These are phyloP conservation scores for Rosellinia necatrix DNA, from an alignment of 2,329 filamentous ascomycete genomes.

Conservation along the genomic window DNA sequence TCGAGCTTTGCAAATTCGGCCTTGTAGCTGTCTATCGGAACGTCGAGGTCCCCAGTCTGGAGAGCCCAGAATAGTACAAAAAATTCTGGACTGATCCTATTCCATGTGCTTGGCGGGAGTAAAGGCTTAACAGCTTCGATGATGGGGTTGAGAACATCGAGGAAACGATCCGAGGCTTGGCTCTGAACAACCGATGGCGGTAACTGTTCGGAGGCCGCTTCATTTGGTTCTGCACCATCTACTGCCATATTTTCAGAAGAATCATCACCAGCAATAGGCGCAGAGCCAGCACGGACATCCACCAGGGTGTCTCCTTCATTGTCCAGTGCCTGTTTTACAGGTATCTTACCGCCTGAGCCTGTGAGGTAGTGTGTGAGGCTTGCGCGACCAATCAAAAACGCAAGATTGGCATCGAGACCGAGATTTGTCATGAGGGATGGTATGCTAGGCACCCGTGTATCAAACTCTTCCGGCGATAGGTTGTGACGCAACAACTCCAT, in stretches of 20 bases:
- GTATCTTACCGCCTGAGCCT: constrained; percentile 43
- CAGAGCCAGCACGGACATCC: constrained; percentile 43
- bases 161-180: constrained; percentile 56
- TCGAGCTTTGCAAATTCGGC: constrained; percentile 72
- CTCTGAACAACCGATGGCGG: constrained; percentile 37
- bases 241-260: constrained; percentile 40
- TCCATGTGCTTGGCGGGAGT: constrained; percentile 67
- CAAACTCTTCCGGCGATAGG: constrained; percentile 75
- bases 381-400: constrained; percentile 80
- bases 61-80: constrained; percentile 93
- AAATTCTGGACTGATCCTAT: constrained; percentile 76
- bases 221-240: constrained; percentile 38
- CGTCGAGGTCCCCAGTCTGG: constrained; percentile 77
- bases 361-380: constrained; percentile 72
- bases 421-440: constrained; percentile 75
- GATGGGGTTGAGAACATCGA: constrained; percentile 74
- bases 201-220: constrained; percentile 28
- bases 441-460: constrained; percentile 76
- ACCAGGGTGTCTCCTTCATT: constrained; percentile 64
- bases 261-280: constrained; percentile 26
- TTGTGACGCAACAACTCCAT: constrained; percentile 86
- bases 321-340: constrained; percentile 45
- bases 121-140: constrained; percentile 69
- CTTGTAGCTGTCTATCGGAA: constrained; percentile 78
- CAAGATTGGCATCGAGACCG: constrained; percentile 77